Percentiles rank a stretch among this genome's conserved stretches.
Evolutionary conservation across 495 filamentous ascomycete species (phyloP).

Genomic region (Penicillium salamii): DNA sequence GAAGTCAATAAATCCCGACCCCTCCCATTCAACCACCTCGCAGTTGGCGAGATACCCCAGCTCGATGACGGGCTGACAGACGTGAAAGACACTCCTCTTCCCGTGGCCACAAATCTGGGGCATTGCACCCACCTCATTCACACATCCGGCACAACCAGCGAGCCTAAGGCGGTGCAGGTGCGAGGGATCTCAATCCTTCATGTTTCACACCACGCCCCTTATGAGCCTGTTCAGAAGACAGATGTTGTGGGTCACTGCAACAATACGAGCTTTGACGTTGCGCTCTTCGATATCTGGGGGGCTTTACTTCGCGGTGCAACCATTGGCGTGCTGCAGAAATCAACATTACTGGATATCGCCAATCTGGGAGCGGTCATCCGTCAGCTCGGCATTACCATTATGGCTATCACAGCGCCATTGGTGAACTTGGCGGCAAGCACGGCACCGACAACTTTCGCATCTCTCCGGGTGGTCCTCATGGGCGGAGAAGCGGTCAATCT

Average conservation of each 20-base stretch:
- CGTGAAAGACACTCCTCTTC: too few species aligned
- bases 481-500: background rate
- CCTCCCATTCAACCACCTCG: background rate
- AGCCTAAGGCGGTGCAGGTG: slow-evolving; percentile 16
- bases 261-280: slow-evolving; percentile 6
- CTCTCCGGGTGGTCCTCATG: background rate
- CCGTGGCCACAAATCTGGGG: background rate
- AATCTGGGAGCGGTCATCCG: background rate
- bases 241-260: slow-evolving; percentile 1
- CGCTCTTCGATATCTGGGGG: slow-evolving; percentile 9
- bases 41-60: background rate
- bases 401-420: background rate
- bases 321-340: too few species aligned
- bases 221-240: background rate
- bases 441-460: background rate
- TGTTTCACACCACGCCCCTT: slow-evolving; percentile 4
- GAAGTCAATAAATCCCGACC: background rate
- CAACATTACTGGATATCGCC: background rate
- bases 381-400: background rate
- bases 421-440: background rate
- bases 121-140: slow-evolving; percentile 11
- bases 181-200: background rate
- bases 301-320: slow-evolving; percentile 1
- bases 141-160: slow-evolving; percentile 17
- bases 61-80: background rate